A percentile compares a stretch with the other conserved stretches of the same genome.
Evolutionary conservation across 371 early-diverging fungal species (phyloP).

Genomic region (Rhizopus delemar): DNA sequence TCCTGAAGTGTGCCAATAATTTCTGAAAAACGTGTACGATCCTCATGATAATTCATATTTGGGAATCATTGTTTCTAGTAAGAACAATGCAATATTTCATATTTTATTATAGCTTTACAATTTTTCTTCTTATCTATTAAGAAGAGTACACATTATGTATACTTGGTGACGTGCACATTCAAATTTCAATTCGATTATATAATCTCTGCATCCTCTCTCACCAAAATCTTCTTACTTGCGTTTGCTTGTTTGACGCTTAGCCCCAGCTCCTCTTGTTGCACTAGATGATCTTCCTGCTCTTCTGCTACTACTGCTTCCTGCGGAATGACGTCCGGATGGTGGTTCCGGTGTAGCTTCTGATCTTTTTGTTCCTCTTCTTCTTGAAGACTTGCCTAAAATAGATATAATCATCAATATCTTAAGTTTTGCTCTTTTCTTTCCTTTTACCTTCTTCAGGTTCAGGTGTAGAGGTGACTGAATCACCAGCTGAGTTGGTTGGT

Average conservation of each 20-base stretch:
- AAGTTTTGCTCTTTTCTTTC: not conserved
- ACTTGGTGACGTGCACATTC: not conserved
- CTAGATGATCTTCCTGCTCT: conserved; percentile 26
- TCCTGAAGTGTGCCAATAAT: too few relatives aligned
- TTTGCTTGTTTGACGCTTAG: conserved; percentile 29
- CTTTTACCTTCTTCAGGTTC: conserved; percentile 61
- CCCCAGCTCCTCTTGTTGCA: conserved; percentile 17
- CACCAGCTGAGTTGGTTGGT: conserved; percentile 53
- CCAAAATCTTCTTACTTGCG: conserved; percentile 15
- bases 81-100: too few relatives aligned
- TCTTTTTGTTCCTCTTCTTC: conserved; percentile 28
- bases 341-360: conserved; percentile 36
- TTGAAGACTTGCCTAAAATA: conserved; percentile 23
- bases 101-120: too few relatives aligned
- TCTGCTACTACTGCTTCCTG: conserved; percentile 1
- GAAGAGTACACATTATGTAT: too few relatives aligned
- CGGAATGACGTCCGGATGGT: conserved; percentile 5
- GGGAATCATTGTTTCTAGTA: too few relatives aligned
- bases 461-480: conserved; percentile 60
- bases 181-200: too few relatives aligned
- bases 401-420: not conserved
- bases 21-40: too few relatives aligned
- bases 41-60: too few relatives aligned
- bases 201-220: too few relatives aligned
- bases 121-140: too few relatives aligned